phyloP scores from a whole-genome alignment of 176 grass and related monocot species.

The Urochloa ruziziensis region DNA sequence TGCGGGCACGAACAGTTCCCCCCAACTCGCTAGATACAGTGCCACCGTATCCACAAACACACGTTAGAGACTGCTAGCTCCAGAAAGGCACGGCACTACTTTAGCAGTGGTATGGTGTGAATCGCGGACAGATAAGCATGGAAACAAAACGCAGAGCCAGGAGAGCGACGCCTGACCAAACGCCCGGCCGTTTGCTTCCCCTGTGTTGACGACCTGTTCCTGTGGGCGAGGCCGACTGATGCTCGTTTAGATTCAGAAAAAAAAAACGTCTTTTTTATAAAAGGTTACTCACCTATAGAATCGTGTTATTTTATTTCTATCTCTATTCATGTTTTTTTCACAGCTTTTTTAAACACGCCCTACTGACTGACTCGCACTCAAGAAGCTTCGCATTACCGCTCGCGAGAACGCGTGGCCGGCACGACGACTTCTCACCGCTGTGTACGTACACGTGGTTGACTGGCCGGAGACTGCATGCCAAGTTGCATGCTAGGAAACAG shows the following conservation, averaged over 20 bases:
- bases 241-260: too few relatives aligned
- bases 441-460: neutral
- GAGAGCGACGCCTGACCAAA: slow-evolving; percentile 7
- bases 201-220: neutral
- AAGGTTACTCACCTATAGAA: too few relatives aligned
- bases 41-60: neutral
- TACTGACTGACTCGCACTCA: neutral
- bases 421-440: neutral
- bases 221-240: neutral
- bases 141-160: neutral
- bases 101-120: neutral
- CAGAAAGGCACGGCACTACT: neutral
- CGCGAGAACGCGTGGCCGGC: neutral
- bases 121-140: neutral
- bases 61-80: neutral
- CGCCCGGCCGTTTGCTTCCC: too few relatives aligned
- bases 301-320: too few relatives aligned
- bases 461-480: neutral
- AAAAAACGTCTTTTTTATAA: too few relatives aligned
- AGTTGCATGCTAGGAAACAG: neutral
- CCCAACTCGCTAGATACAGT: neutral
- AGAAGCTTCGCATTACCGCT: neutral
- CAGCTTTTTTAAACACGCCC: too few relatives aligned
- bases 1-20: neutral
- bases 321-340: too few relatives aligned